Evolutionary conservation across 73 alveolate species (phyloP), one percentile per base, ranked within the genome.

Genomic region (Symbiodinium natans): DNA sequence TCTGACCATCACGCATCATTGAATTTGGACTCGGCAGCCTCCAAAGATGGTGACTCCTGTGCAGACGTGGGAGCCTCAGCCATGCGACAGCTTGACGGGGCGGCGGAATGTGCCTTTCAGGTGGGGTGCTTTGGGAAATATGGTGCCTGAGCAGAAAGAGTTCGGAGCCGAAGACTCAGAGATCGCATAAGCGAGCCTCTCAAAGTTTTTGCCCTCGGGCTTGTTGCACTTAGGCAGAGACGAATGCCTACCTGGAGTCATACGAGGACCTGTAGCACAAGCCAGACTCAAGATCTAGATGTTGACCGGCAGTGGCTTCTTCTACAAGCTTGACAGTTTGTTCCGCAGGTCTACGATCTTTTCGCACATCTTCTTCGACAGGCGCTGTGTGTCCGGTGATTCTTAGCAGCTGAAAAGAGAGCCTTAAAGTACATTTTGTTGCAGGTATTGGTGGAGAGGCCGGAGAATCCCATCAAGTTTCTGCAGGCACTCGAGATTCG

Each of bases 101-200:
- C 59, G 21, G 59, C 6, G 6, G 21, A 6, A 63, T 63, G 36
- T 3, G 19, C 38, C 33, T 25, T 36, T 63, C 39, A 88, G 96
- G 96, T 90, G 96, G 96, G 96, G 96, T 25, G 87, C 88, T 63
- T 82, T 90, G 15, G 96, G 96, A n/a, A 90, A 71, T 40, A 41
- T 71, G 96, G 96, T 90, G 86, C 96, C 96, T 1, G 96, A 90
- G 96, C 96, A 90, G 83, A 90, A 90, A 39, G 96, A 90, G 96
- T 90, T 90, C 43, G 96, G 96, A 29, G 96, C 54, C 1, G 43
- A 68, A 46, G 42, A 33, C 95, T 88, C 21, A 41, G n/a, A 75
- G 29, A 33, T 21, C 36, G 38, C 46, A 29, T 8, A 29, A 25
- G 15, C 46, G n/a, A 75, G 52, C 48, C 86, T 27, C n/a, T 15